Base-by-base conservation (phyloP, 1,284 basidiomycete genomes). In the Phenoliferia sp. region DNA sequence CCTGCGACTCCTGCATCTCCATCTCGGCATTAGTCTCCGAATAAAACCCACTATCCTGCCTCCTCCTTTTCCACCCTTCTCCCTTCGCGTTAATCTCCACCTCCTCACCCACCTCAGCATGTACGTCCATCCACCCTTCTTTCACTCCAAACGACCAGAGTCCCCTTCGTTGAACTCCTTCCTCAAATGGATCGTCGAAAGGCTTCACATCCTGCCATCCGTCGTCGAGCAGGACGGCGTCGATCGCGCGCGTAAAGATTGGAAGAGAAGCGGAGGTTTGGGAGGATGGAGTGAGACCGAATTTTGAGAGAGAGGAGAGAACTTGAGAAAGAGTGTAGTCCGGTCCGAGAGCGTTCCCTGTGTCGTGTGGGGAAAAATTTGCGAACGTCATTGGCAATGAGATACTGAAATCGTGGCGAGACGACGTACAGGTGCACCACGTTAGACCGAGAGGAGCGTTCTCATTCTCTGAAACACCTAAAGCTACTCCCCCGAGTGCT, bases 181-280 rank as follows among this genome's bases (percentile, higher is more conserved):
- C 29, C 34, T 44, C 10, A 7, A 12, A 4, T 56, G 52, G 36
- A 19, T 48, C 63, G 44, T 61, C 59, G 62, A 64, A 31, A 19
- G 32, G 22, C 35, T 26, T 62, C 3, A 66, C 61, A 32, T 75
- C 72, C 34, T 73, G 71, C 75, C 75, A 76, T 0, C 75, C 75
- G 58, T 76, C 75, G 36, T 76, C 75, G 31, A 76, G 69, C 34
- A 76, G 58, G 19, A 76, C 29, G 15, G 69, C 61, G 34, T 70
- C 69, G 54, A 73, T 54, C 7, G 60, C 50, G 3, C 33, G 54
- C 19, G 33, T 34, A n/a, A 61, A 64, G 50, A 61, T n/a, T n/a
- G n/a, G n/a, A n/a, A n/a, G 57, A 3, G 66, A n/a, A 2, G 15
- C n/a, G 28, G 50, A 28, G 33, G 32, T 58, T 6, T 29, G 16